These are phyloP conservation scores for Angophora floribunda DNA, from an alignment of 345 rosid species.

Conservation along the genomic window DNA sequence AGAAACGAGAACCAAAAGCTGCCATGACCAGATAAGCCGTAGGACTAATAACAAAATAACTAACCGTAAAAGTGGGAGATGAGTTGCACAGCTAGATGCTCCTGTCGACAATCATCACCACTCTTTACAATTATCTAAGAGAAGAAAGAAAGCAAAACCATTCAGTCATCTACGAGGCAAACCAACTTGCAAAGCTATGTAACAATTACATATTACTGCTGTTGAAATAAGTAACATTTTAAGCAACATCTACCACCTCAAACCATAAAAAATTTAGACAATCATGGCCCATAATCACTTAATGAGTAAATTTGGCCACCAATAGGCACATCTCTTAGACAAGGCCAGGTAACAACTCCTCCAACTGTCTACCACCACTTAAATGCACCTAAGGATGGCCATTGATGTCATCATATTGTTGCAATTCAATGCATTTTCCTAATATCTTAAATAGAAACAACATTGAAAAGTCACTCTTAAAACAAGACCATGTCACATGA, in stretches of 20 bases:
- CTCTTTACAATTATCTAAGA: constrained; percentile 90
- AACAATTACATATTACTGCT: not conserved
- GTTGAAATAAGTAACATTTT: not conserved
- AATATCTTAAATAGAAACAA: not conserved
- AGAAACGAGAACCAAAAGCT: not conserved
- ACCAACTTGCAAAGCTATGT: not conserved
- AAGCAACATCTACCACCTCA: not conserved
- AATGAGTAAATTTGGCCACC: not conserved
- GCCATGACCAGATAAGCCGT: not conserved
- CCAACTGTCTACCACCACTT: not conserved
- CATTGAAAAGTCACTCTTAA: not conserved
- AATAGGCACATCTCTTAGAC: not conserved
- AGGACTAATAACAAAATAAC: constrained; percentile 1
- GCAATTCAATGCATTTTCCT: not conserved
- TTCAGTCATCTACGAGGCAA: not conserved
- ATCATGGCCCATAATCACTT: not conserved
- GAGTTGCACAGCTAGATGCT: constrained; percentile 99
- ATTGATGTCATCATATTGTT: not conserved
- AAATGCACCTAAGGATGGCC: not conserved
- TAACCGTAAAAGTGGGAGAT: constrained; percentile 95
- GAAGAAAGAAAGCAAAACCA: not conserved
- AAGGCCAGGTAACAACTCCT: not conserved
- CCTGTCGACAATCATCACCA: constrained; percentile 99
- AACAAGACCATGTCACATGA: not conserved
- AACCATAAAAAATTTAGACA: not conserved